Base-by-base conservation (phyloP, 1,284 basidiomycete genomes). In the Volvariella volvacea region DNA sequence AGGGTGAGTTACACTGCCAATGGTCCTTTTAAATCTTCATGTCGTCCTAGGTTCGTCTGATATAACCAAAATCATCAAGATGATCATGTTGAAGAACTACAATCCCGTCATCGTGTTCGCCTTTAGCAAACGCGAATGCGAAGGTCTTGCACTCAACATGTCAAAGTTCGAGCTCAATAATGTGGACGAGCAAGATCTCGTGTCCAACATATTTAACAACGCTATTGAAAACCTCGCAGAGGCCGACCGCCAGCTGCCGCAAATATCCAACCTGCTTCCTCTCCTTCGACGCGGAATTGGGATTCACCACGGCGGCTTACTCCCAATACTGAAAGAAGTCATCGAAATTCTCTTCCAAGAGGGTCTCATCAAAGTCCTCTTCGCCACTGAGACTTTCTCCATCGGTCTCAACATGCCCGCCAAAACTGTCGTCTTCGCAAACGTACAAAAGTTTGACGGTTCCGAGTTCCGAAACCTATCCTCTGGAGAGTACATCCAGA, bases 331-430 rank as follows among this genome's bases (percentile, higher is more conserved):
- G 43, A 99, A 99, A 63, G 96, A 99, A 62, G 94, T 98, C 41
- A 98, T 99, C 63, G 96, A 99, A 66, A 97, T 99, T 51, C 75
- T 99, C 25, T 99, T 99, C 73, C 95, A 99, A 60, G 96, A 99
- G 60, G 95, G 96, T n/a, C 74, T 99, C 43, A 93, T 99, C 73
- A 99, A 99, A 64, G 93, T 94, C 17, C 79, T 99, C 31, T 99
- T 99, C 58, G 96, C 96, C 2, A 99, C 96, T 0, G 96, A 99
- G 67, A 99, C 96, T 0, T 99, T 99, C 71, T 97, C 94, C 3
- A 99, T 99, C 55, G 95, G 96, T 45, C 74, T 99, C 43, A 99
- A 99, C 68, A 99, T 99, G 96, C 96, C 96, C 9, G 96, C 96
- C 28, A 98, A 97, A 71, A 99, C 96, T 4, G 96, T 99, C 44